phyloP scores from a whole-genome alignment of 805 yeast species.

The Saturnispora besseyi region DNA sequence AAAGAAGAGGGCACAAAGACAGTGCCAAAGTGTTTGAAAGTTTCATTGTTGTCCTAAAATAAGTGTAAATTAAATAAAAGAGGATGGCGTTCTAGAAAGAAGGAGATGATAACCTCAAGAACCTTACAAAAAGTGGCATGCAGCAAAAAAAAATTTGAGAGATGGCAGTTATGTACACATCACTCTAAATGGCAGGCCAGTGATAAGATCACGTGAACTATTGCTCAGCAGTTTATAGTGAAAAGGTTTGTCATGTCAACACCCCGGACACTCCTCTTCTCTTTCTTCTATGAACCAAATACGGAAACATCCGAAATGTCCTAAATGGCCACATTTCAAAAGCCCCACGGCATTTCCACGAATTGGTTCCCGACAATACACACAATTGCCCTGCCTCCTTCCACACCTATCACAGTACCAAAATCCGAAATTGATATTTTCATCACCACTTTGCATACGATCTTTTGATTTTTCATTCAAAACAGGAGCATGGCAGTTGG shows the following conservation, averaged over 20 bases:
- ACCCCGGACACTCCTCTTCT: conserved; percentile 76
- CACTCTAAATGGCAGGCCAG: neutral
- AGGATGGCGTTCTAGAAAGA: neutral
- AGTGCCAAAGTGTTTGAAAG: conserved; percentile 10
- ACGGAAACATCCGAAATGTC: conserved; percentile 72
- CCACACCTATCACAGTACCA: conserved; percentile 82
- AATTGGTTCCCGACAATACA: conserved; percentile 69
- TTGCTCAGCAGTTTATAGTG: neutral
- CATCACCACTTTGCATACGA: conserved; percentile 16
- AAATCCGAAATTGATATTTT: conserved; percentile 45
- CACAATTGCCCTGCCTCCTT: conserved; percentile 55
- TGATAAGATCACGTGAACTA: conserved; percentile 6
- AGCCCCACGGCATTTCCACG: conserved; percentile 55
- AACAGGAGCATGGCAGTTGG: conserved; percentile 49
- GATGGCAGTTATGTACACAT: neutral
- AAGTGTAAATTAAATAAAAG: neutral
- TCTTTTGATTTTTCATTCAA: conserved; percentile 48
- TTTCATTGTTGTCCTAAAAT: conserved; percentile 5
- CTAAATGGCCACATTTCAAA: conserved; percentile 76
- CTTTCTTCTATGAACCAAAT: conserved; percentile 65
- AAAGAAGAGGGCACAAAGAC: conserved; percentile 5
- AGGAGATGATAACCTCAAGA: no score
- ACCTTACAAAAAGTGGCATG: no score
- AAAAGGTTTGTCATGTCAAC: conserved; percentile 19
- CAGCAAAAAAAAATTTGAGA: neutral